Base-by-base conservation (phyloP, 1,139 yeast genomes). In the Kurtzmaniella quercitrusa region DNA sequence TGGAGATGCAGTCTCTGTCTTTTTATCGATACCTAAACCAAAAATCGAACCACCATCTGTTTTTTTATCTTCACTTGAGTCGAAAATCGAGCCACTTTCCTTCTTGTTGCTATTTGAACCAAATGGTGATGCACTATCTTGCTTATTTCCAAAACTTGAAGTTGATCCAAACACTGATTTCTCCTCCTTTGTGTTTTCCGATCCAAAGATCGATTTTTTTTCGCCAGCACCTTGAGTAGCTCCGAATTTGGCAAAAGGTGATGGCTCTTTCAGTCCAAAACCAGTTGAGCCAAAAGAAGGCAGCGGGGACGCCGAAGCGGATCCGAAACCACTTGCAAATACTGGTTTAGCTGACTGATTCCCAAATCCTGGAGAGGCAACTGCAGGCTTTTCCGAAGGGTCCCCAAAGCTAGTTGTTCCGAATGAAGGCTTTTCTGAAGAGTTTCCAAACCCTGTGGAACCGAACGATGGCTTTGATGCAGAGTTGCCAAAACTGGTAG, bases 391-490 rank as follows among this genome's bases (percentile, higher is more conserved):
- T 9, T 9, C 30, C n/a, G 30, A 26, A 5, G 30, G 4, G 12
- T 9, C 26, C 4, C 53, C 54, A 43, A 47, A 50, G 14, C 45
- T 44, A 12, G 49, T 22, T 2, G 45, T 21, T 2, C 53, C 60
- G 35, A 50, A 48, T 34, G 47, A 46, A 2, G 51, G 43, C 12
- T 34, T 38, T 5, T 5, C 30, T 9, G 30, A 26, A 11, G 30
- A 6, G n/a, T 26, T 26, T 3, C 41, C 49, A 45, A 43, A 41
- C 3, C 47, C 38, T 17, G 51, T 42, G 9, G 48, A 35, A 14
- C 57, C 59, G 43, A 54, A 56, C 1, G 52, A 44, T 5, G 60
- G 38, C 7, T 38, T 42, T 22, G 22, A 40, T 16, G 9, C 39
- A 12, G 16, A 44, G 14, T 47, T 40, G 26, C 59, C 57, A 48